Conservation (phyloP, 2,329 filamentous ascomycete species). For the Samsoniella hepiali region DNA sequence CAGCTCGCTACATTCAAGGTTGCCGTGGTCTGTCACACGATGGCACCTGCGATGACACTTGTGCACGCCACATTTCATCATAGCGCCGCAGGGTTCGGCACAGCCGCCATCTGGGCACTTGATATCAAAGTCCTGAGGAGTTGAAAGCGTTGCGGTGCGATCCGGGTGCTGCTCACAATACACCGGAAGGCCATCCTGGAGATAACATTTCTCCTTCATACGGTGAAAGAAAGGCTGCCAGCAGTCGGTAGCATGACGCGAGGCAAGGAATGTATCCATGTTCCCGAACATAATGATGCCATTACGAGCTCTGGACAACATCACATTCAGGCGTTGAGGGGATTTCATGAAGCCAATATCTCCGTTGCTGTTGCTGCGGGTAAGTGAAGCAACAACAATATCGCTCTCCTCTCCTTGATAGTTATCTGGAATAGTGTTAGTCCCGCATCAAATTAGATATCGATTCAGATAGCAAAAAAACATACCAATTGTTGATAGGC, state of each 20-base stretch:
- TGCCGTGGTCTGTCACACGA: conserved; percentile 55
- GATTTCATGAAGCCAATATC: conserved; percentile 70
- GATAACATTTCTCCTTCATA: conserved; percentile 47
- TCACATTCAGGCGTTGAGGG: conserved; percentile 65
- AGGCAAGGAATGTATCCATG: conserved; percentile 60
- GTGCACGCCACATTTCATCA: conserved; percentile 57
- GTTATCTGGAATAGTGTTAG: conserved; percentile 52
- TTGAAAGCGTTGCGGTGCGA: conserved; percentile 42
- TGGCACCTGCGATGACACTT: conserved; percentile 61
- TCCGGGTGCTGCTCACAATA: conserved; percentile 58
- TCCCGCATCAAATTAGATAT: neutral
- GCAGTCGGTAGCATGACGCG: conserved; percentile 37
- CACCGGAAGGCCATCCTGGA: conserved; percentile 61
- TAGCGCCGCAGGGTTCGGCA: conserved; percentile 49
- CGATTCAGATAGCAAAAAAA: neutral
- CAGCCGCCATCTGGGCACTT: conserved; percentile 71
- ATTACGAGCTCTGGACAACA: conserved; percentile 64
- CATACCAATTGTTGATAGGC: conserved; percentile 68
- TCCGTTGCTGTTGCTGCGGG: conserved; percentile 58
- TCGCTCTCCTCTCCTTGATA: conserved; percentile 77
- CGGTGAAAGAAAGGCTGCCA: conserved; percentile 59
- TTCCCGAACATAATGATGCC: conserved; percentile 69
- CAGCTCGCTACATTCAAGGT: conserved; percentile 33
- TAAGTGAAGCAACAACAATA: conserved; percentile 66
- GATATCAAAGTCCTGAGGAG: conserved; percentile 55